Evolutionary conservation across 352 stramenopile species (phyloP).

Genomic region (Pythium utonaiense): DNA sequence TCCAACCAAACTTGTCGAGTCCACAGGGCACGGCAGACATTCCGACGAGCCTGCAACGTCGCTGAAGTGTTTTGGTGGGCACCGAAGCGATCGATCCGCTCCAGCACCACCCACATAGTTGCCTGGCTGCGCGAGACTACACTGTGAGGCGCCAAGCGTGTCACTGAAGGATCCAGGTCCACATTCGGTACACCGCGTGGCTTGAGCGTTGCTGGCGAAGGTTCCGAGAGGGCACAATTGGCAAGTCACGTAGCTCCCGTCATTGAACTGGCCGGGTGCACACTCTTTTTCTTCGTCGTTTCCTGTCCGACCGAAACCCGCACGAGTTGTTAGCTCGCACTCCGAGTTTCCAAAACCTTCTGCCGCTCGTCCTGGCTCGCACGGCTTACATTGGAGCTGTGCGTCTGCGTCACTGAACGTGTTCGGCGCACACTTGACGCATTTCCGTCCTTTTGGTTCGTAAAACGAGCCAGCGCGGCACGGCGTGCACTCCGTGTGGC

Average conservation of each 20-base stretch:
- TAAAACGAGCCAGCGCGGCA: conserved; percentile 43
- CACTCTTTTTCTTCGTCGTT: conserved; percentile 13
- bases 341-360: conserved; percentile 28
- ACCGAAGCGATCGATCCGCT: conserved; percentile 27
- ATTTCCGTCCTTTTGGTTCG: conserved; percentile 24
- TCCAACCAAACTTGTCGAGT: conserved; percentile 33
- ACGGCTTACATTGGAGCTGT: conserved; percentile 30
- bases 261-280: conserved; percentile 19
- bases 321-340: conserved; percentile 16
- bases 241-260: conserved; percentile 20
- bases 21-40: conserved; percentile 29
- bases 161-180: conserved; percentile 33
- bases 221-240: conserved; percentile 31
- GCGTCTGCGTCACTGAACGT: conserved; percentile 29
- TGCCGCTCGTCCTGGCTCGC: conserved; percentile 27
- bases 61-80: conserved; percentile 26
- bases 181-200: conserved; percentile 29
- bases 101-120: conserved; percentile 33
- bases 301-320: conserved; percentile 10
- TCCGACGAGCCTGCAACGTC: conserved; percentile 18
- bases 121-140: conserved; percentile 28
- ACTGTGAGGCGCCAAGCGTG: conserved; percentile 21
- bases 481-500: conserved; percentile 32
- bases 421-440: conserved; percentile 31
- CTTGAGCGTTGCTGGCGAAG: conserved; percentile 20